Evolutionary conservation across 805 yeast genomes (phyloP), one percentile per base, ranked within the genome.

Genomic region (Candida dajiaensis): DNA sequence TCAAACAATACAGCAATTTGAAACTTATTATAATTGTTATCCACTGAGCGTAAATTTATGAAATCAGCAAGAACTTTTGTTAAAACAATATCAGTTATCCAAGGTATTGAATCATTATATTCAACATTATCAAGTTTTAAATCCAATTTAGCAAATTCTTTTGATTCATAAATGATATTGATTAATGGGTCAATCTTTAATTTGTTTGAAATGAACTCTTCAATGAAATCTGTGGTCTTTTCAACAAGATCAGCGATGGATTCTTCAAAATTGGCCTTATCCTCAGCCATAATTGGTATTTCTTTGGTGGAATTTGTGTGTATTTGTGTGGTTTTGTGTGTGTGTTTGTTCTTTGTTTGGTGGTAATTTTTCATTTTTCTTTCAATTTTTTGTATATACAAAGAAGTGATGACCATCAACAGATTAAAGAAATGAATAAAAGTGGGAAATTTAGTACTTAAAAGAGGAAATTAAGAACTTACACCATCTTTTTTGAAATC

Each of bases 1-100:
- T 59, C 64, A 2, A 57, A 12, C 40, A 59, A 20, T 10, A 55
- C 31, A 6, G 51, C 55, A 33, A 55, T 47, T 4, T 46, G 42
- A 12, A 40, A 44, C 12, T 48, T 38, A 33, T 57, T 52, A 28
- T 50, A 46, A 9, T 35, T 43, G 26, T 53, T 51, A 3, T 46
- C 52, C 3, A 52, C 36, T 12, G 45, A 50, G 18, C 44, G 42
- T 23, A 40, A 28, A 16, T 48, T 44, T 11, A 56, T 45, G 3
- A 56, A 31, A 8, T 44, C 47, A 2, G 52, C 40, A 5, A 57
- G 39, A 0, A 36, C 45, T 3, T 44, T 36, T 1, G 50, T 38
- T 6, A 47, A 41, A 1, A 50, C 43, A 11, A 54, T 16, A 20
- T 57, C 59, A 12, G 10, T 33, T 16, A 33, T 33, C 20, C 18